Base-by-base conservation (phyloP, 768 basidiomycete genomes). In the Trametes cubensis region DNA sequence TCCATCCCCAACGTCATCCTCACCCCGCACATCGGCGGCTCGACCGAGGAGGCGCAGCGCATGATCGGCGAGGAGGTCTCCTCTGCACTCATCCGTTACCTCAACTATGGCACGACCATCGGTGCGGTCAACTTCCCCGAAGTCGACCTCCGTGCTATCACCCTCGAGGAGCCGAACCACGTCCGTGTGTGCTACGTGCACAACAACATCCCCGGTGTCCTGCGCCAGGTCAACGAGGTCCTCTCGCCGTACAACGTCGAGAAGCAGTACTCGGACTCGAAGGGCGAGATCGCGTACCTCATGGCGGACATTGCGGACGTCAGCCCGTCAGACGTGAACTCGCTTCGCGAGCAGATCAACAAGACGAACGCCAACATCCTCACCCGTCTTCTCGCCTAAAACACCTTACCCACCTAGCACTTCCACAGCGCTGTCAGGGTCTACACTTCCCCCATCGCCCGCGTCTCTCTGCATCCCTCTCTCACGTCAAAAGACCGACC, bases 51-150 rank as follows among this genome's bases (percentile, higher is more conserved):
- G 74, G 97, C 97, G 6, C 97, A 99, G 76, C 84, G 87, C 56
- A 93, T 95, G 86, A 98, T 99, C 62, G 97, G 97, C 15, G 88
- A 93, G 60, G 97, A 99, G 75, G 97, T 99, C 50, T 85, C 93
- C 5, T 82, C 84, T 38, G 87, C 95, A 3, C 79, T 99, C 45
- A 80, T 83, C 23, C 89, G 95, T 57, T 99, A 98, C 77, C 86
- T 98, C 74, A 90, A 88, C 76, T 94, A 88, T 72, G 97, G 97
- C 53, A 88, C 94, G 25, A 92, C 93, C 3, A 63, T 94, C 58
- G 94, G 95, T 49, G 89, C 94, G 3, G 97, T 98, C 81, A 98
- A 98, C 80, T 98, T 99, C 86, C 96, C 97, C 51, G 96, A 98
- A 78, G 95, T 99, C 69, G 94, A 96, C 78, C 81, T 99, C 42